phyloP scores from a whole-genome alignment of 2,329 filamentous ascomycete species.

The Emydomyces testavorans region DNA sequence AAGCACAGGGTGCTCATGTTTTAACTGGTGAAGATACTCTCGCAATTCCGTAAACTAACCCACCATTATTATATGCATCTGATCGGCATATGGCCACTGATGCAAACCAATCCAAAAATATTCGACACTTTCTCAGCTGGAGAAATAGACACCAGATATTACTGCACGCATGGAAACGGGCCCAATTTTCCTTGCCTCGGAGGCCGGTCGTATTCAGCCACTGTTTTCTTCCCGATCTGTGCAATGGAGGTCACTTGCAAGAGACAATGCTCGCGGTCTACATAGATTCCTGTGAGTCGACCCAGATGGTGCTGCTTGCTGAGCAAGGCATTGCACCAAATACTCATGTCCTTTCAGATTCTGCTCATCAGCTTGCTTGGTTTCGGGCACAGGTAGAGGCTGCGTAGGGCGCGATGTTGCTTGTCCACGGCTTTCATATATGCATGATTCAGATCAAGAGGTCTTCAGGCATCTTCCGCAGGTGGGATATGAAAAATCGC shows the following conservation, averaged over 20 bases:
- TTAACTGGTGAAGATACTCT: slow-evolving; percentile 30
- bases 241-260: slow-evolving; percentile 20
- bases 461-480: slow-evolving; percentile 32
- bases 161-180: slow-evolving; percentile 33
- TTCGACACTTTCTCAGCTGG: slow-evolving; percentile 23
- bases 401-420: not conserved
- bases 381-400: not conserved
- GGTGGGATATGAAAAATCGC: slow-evolving; percentile 33
- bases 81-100: not conserved
- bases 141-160: slow-evolving; percentile 31
- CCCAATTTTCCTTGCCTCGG: slow-evolving; percentile 30
- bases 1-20: slow-evolving; percentile 27
- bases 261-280: slow-evolving; percentile 13
- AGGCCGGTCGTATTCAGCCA: slow-evolving; percentile 21
- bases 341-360: not conserved
- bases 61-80: not conserved
- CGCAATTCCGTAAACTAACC: slow-evolving; percentile 30
- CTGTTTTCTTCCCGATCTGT: slow-evolving; percentile 22
- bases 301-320: not conserved
- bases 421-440: slow-evolving; percentile 12
- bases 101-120: not conserved
- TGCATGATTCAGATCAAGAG: slow-evolving; percentile 13
- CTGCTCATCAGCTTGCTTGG: not conserved
- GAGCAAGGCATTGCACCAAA: not conserved
- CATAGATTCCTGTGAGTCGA: slow-evolving; percentile 4